Evolutionary conservation across 2,329 filamentous ascomycete genomes (phyloP).

Genomic region (Podosphaera fusca): DNA sequence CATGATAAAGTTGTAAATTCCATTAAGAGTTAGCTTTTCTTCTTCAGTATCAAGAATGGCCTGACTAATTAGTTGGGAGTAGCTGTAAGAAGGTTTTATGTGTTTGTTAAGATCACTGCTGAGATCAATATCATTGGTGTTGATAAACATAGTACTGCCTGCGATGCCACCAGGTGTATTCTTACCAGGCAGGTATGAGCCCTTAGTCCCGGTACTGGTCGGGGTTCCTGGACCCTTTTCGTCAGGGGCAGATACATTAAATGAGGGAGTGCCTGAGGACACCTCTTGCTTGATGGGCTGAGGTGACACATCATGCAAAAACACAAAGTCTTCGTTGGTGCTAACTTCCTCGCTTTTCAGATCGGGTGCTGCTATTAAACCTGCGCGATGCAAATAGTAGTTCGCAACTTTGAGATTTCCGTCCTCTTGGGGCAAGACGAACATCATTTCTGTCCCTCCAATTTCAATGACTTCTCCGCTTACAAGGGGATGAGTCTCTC

Average conservation of each 20-base stretch:
- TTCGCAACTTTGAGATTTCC: slow-evolving; percentile 42
- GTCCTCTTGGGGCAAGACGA: slow-evolving; percentile 64
- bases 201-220: slow-evolving; percentile 8
- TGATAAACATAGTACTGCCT: slow-evolving; percentile 23
- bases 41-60: slow-evolving; percentile 74
- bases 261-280: slow-evolving; percentile 17
- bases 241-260: slow-evolving; percentile 33
- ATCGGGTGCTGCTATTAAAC: slow-evolving; percentile 20
- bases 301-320: slow-evolving; percentile 1
- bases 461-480: slow-evolving; percentile 87
- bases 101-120: slow-evolving; percentile 69
- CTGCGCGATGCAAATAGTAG: slow-evolving; percentile 45
- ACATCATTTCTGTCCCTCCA: slow-evolving; percentile 92
- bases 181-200: slow-evolving; percentile 9
- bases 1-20: slow-evolving; percentile 87
- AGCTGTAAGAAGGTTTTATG: slow-evolving; percentile 88
- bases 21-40: slow-evolving; percentile 71
- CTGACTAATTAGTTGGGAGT: slow-evolving; percentile 90
- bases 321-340: background rate
- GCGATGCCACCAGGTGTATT: slow-evolving; percentile 10
- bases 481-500: slow-evolving; percentile 37
- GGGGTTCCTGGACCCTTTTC: slow-evolving; percentile 39
- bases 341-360: background rate
- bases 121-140: slow-evolving; percentile 40
- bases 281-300: slow-evolving; percentile 7